phyloP scores from a whole-genome alignment of 306 rosid genomes.

The Coriaria nepalensis region DNA sequence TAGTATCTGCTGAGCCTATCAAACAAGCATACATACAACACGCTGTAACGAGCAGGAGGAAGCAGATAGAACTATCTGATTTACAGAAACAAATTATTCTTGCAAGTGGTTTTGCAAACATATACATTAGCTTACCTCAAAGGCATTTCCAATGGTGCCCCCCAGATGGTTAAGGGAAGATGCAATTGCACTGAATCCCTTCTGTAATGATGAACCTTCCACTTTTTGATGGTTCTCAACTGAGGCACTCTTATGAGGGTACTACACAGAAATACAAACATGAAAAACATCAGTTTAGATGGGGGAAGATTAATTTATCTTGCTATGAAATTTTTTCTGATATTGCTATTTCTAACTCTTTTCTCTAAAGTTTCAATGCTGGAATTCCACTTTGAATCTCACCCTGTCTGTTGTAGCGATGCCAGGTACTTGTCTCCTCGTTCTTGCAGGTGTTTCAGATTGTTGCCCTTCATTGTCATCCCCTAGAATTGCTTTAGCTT shows the following conservation, averaged over 20 bases:
- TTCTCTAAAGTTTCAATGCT: slow-evolving; percentile 1
- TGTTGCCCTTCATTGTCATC: slow-evolving; percentile 42
- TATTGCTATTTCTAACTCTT: neutral
- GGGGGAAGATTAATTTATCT: slow-evolving; percentile 5
- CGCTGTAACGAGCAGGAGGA: no score
- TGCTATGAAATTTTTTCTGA: neutral
- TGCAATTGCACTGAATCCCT: slow-evolving; percentile 66
- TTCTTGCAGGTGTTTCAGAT: slow-evolving; percentile 28
- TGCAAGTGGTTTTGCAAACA: neutral
- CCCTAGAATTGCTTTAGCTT: slow-evolving; percentile 76
- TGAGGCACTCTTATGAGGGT: slow-evolving; percentile 24
- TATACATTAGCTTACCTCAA: slow-evolving; percentile 49
- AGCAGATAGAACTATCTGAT: no score
- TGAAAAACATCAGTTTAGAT: slow-evolving; percentile 15
- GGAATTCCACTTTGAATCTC: slow-evolving; percentile 18
- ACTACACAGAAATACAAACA: slow-evolving; percentile 26
- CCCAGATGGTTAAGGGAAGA: slow-evolving; percentile 77
- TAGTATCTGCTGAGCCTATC: no score
- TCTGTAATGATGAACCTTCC: slow-evolving; percentile 48
- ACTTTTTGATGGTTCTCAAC: slow-evolving; percentile 44
- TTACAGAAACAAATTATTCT: neutral
- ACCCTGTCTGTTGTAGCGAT: slow-evolving; percentile 51
- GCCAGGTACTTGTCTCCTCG: slow-evolving; percentile 29
- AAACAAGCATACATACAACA: no score
- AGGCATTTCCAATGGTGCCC: slow-evolving; percentile 83